Conservation (phyloP, 2,329 filamentous ascomycete genomes). For the Pseudogymnoascus sp. region DNA sequence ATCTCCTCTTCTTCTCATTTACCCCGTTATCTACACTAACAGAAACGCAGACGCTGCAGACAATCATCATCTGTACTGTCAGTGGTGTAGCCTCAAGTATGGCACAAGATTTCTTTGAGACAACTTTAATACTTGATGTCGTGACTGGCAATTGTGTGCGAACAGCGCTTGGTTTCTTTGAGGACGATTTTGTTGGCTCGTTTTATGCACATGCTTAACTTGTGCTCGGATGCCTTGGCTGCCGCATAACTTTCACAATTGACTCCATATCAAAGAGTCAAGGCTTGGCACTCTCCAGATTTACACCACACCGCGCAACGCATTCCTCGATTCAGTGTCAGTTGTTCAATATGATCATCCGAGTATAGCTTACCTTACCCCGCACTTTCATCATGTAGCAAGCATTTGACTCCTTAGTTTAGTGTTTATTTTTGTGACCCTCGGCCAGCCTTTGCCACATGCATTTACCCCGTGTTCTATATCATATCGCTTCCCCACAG, state of each 20-base stretch:
- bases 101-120: not conserved
- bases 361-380: not conserved
- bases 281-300: not conserved
- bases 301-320: not conserved
- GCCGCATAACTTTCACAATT: not conserved
- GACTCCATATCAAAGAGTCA: not conserved
- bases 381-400: not conserved
- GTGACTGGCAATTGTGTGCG: too few species aligned
- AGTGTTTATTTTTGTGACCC: not conserved
- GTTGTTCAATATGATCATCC: not conserved
- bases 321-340: not conserved
- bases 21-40: not conserved
- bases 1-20: not conserved
- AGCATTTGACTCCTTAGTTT: not conserved
- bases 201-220: not conserved
- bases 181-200: not conserved
- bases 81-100: not conserved
- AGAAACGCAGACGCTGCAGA: too few species aligned
- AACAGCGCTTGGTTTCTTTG: not conserved
- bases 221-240: not conserved
- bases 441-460: slow-evolving; percentile 4
- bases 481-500: not conserved
- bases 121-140: too few species aligned
- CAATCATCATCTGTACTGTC: not conserved
- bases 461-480: not conserved